Conservation (phyloP, 2,329 filamentous ascomycete species). For the Pestalotiopsis sp. region DNA sequence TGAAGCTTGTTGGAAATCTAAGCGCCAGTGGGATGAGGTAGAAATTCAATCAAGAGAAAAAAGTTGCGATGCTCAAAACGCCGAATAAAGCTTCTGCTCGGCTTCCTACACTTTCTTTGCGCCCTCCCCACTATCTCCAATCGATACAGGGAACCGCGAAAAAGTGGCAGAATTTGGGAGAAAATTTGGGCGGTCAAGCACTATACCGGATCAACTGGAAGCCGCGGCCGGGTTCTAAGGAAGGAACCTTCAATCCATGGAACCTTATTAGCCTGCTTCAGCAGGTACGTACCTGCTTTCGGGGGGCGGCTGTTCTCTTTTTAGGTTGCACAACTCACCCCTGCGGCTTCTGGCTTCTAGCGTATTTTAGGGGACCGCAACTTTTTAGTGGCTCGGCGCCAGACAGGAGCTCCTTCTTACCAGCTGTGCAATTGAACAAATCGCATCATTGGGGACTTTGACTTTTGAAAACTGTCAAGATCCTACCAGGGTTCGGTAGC, state of each 20-base stretch:
- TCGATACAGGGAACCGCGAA: constrained; percentile 10
- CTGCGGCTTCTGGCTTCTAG: not conserved
- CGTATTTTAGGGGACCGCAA: not conserved
- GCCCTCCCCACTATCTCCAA: constrained; percentile 9
- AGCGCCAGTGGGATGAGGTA: not conserved
- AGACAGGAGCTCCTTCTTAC: not conserved
- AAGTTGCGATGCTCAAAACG: not conserved
- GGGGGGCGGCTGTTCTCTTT: not conserved
- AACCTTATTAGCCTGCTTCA: not conserved
- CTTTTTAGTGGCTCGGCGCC: constrained; percentile 3
- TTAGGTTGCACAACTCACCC: not conserved
- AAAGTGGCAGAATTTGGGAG: constrained; percentile 20
- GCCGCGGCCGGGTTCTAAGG: not conserved
- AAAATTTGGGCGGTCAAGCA: constrained; percentile 21
- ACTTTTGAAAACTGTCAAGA: constrained; percentile 18
- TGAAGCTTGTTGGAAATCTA: not conserved
- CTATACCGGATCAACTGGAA: not conserved
- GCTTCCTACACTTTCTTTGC: not conserved
- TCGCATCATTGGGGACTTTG: not conserved
- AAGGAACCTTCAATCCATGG: not conserved
- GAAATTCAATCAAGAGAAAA: not conserved
- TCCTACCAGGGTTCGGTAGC: constrained; percentile 5
- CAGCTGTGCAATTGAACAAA: constrained; percentile 9
- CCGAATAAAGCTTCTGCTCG: not conserved
- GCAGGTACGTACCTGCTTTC: not conserved